These are phyloP conservation scores for Sporisorium exsertum DNA, from an alignment of 1,284 basidiomycete genomes.

Conservation along the genomic window DNA sequence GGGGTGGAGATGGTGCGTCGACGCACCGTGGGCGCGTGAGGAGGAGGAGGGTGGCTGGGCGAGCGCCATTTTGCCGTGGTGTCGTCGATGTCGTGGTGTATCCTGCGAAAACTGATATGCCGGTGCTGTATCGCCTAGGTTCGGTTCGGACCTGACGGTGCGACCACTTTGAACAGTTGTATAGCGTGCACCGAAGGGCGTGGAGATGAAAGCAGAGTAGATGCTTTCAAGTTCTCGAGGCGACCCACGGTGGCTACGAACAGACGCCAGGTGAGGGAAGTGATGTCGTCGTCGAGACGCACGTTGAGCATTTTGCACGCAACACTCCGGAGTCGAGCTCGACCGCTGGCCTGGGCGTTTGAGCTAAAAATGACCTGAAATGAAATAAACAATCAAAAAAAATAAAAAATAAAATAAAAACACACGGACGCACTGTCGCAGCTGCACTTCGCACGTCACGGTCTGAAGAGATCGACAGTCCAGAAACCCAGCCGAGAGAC, in stretches of 20 bases:
- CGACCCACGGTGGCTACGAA: too few relatives aligned
- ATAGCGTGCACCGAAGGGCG: too few relatives aligned
- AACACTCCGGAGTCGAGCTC: background rate
- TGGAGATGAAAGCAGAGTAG: too few relatives aligned
- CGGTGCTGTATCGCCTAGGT: too few relatives aligned
- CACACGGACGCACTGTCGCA: background rate
- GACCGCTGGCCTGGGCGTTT: background rate
- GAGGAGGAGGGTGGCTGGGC: background rate
- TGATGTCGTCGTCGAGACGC: background rate
- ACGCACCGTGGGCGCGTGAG: background rate
- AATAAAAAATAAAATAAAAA: too few relatives aligned
- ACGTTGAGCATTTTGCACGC: background rate
- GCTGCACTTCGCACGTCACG: background rate
- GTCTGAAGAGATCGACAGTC: too few relatives aligned
- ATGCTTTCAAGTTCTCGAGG: too few relatives aligned
- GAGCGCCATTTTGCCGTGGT: constrained; percentile 4
- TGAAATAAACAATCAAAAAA: too few relatives aligned
- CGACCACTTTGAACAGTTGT: too few relatives aligned
- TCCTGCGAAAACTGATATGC: background rate
- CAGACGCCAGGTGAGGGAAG: too few relatives aligned
- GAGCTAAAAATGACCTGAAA: too few relatives aligned
- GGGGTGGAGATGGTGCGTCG: constrained; percentile 1
- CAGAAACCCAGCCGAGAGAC: background rate
- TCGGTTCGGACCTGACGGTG: too few relatives aligned
- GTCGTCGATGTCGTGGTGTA: background rate